Conservation (phyloP, 2,329 filamentous ascomycete species). For the Colletotrichum limetticola region DNA sequence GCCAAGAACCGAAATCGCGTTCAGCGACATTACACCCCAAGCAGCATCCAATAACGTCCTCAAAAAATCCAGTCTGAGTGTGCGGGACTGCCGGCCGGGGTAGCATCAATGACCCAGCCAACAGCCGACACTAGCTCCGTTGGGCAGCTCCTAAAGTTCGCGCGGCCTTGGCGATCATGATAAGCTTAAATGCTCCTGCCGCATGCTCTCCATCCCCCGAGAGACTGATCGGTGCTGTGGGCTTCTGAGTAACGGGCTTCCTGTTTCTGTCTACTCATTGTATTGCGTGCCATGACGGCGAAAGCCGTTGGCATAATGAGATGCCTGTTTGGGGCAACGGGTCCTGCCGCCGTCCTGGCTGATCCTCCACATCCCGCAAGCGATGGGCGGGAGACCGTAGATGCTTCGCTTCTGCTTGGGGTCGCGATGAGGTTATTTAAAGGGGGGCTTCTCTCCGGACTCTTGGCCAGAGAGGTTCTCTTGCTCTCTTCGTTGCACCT, state of each 20-base stretch:
- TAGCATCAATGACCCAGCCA: constrained; percentile 4
- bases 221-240: not conserved
- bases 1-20: constrained; percentile 14
- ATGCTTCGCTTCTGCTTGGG: not conserved
- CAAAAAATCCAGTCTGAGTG: not conserved
- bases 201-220: constrained; percentile 30
- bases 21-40: constrained; percentile 11
- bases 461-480: not conserved
- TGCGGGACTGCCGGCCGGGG: constrained; percentile 26
- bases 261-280: constrained; percentile 13
- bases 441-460: not conserved
- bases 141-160: constrained; percentile 29
- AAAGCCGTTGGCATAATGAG: constrained; percentile 2
- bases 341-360: constrained; percentile 22
- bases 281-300: constrained; percentile 14
- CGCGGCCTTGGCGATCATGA: constrained; percentile 31
- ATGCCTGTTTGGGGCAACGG: constrained; percentile 33
- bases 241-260: constrained; percentile 20
- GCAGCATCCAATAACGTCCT: constrained; percentile 9
- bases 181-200: constrained; percentile 36
- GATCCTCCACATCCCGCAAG: constrained; percentile 17
- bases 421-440: not conserved
- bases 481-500: not conserved
- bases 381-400: not conserved
- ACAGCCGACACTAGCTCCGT: constrained; percentile 30